Percentiles rank a stretch among this genome's conserved stretches.
These are phyloP conservation scores for Beauveria pseudobassiana DNA, from an alignment of 2,329 filamentous ascomycete species.

Conservation along the genomic window DNA sequence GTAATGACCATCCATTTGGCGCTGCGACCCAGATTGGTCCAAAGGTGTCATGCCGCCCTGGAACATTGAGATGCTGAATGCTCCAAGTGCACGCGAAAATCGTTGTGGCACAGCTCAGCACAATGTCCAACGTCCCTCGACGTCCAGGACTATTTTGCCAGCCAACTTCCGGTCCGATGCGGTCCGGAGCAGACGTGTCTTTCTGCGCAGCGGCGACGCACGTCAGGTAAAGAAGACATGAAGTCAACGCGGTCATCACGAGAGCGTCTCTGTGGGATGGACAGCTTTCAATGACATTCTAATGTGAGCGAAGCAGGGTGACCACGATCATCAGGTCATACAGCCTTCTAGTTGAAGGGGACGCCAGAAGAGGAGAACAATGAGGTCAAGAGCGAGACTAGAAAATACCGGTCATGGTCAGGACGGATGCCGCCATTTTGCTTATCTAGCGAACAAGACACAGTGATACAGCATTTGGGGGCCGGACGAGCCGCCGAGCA, in stretches of 20 bases:
- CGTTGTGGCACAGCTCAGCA: not conserved
- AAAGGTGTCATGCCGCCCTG: not conserved
- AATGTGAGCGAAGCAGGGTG: no score
- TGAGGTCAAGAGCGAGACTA: no score
- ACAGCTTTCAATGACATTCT: no score
- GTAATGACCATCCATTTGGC: not conserved
- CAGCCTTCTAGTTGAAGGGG: no score
- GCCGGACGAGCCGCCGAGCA: no score
- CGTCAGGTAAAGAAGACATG: not conserved
- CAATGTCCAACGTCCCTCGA: not conserved
- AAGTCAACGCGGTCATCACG: not conserved
- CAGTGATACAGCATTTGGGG: no score
- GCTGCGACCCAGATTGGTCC: not conserved
- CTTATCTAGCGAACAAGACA: no score
- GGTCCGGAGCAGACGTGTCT: not conserved
- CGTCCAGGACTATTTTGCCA: not conserved
- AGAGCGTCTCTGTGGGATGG: no score
- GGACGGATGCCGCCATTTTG: no score
- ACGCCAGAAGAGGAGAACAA: no score
- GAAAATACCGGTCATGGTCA: no score
- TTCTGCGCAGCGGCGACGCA: not conserved
- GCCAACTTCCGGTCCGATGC: not conserved
- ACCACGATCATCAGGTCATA: no score
- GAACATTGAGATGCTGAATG: not conserved
- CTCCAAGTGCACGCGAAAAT: not conserved